Percentiles rank a stretch among this genome's conserved stretches.
phyloP scores from a whole-genome alignment of 2,329 filamentous ascomycete species.

The Juglanconis oblonga region DNA sequence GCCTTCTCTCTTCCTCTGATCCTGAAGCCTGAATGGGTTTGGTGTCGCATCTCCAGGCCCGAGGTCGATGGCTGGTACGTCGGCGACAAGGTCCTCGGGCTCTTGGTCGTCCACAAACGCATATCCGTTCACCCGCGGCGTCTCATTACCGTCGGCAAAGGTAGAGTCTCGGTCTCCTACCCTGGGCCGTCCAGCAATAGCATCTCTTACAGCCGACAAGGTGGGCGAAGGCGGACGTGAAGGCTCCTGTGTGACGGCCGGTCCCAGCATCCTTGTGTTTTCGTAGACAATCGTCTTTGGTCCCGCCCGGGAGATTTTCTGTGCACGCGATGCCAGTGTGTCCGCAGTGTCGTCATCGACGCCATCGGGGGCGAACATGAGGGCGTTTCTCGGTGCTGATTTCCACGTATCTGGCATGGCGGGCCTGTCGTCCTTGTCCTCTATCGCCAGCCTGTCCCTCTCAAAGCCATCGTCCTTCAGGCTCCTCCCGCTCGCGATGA shows the following conservation, averaged over 20 bases:
- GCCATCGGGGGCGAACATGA: conserved; percentile 81
- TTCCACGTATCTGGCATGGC: conserved; percentile 78
- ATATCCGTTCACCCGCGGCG: conserved; percentile 89
- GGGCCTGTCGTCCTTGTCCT: conserved; percentile 66
- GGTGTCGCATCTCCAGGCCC: conserved; percentile 60
- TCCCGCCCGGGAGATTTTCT: conserved; percentile 67
- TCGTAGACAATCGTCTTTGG: conserved; percentile 76
- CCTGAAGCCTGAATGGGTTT: conserved; percentile 78
- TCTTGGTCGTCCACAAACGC: conserved; percentile 86
- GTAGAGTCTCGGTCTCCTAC: conserved; percentile 60
- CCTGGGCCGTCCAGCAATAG: conserved; percentile 71
- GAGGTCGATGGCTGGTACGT: conserved; percentile 49
- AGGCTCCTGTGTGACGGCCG: conserved; percentile 36
- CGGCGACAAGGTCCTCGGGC: conserved; percentile 40
- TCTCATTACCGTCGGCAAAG: conserved; percentile 64
- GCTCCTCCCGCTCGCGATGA: conserved; percentile 41
- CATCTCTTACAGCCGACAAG: conserved; percentile 78
- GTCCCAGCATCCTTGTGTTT: conserved; percentile 74
- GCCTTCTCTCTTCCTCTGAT: conserved; percentile 72
- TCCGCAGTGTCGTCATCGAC: conserved; percentile 51
- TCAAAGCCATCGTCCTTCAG: conserved; percentile 56
- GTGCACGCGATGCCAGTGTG: conserved; percentile 66
- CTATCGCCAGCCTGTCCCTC: conserved; percentile 59
- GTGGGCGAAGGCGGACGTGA: conserved; percentile 72
- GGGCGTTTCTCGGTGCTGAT: conserved; percentile 68